These are phyloP conservation scores for Saturnispora quitensis DNA, from an alignment of 805 yeast genomes.

Conservation along the genomic window DNA sequence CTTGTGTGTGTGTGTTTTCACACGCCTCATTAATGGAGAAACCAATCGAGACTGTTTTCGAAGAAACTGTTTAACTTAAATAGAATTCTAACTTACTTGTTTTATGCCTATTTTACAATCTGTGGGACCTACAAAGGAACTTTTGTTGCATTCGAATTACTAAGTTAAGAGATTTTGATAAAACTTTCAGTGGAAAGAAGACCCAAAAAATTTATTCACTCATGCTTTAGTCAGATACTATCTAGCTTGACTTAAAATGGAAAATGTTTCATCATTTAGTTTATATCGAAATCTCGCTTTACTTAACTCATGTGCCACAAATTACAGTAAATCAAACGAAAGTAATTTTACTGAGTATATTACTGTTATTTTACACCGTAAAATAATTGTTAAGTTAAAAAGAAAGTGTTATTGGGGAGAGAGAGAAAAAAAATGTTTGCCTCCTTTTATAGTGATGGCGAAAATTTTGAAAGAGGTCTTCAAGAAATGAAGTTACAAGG, in stretches of 20 bases:
- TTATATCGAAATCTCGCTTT: background rate
- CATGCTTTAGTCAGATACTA: slow-evolving; percentile 33
- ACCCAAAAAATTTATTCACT: slow-evolving; percentile 29
- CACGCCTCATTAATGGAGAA: slow-evolving; percentile 95
- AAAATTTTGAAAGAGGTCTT: background rate
- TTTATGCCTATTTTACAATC: too few species aligned
- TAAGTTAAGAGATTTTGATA: background rate
- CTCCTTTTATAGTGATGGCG: background rate
- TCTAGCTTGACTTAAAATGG: slow-evolving; percentile 34
- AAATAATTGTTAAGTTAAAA: background rate
- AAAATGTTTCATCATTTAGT: slow-evolving; percentile 25
- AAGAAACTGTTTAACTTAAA: slow-evolving; percentile 42
- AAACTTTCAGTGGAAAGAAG: slow-evolving; percentile 30
- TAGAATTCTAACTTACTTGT: background rate
- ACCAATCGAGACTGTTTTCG: slow-evolving; percentile 95
- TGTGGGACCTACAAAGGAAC: background rate
- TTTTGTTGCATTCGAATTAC: background rate
- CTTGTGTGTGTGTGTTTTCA: slow-evolving; percentile 73
- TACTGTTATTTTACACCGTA: too few species aligned
- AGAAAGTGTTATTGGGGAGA: background rate
- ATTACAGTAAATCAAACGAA: background rate
- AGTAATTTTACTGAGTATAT: too few species aligned
- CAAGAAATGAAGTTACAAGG: background rate
- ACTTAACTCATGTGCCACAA: background rate
- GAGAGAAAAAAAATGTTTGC: background rate